A percentile compares a stretch with the other conserved stretches of the same genome.
Conservation (phyloP, 345 rosid genomes). For the Streptanthus diversifolius region DNA sequence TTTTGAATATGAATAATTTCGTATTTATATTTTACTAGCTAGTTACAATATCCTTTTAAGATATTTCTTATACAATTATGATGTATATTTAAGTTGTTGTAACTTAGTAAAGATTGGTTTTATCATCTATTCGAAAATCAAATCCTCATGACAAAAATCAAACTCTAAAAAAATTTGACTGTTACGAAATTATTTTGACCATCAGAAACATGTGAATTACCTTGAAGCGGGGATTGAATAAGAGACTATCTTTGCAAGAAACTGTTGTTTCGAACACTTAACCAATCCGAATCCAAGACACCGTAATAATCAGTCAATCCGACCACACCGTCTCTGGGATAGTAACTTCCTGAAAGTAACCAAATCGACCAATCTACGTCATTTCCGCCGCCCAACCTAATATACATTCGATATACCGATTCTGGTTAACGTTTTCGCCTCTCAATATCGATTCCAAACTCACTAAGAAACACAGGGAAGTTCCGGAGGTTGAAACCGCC, state of each 20-base stretch:
- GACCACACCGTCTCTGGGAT: slow-evolving; percentile 56
- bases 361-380: slow-evolving; percentile 84
- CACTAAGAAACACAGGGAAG: slow-evolving; percentile 60
- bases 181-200: neutral
- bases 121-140: neutral
- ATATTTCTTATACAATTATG: too few relatives aligned
- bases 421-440: slow-evolving; percentile 57
- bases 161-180: neutral
- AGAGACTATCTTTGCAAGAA: slow-evolving; percentile 49
- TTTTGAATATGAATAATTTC: too few relatives aligned
- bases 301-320: slow-evolving; percentile 70
- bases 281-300: slow-evolving; percentile 53
- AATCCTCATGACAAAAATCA: neutral
- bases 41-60: too few relatives aligned
- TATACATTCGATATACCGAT: slow-evolving; percentile 65
- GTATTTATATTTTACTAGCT: too few relatives aligned
- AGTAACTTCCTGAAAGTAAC: slow-evolving; percentile 72
- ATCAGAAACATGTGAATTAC: slow-evolving; percentile 28
- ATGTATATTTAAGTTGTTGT: neutral
- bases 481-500: slow-evolving; percentile 53
- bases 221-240: slow-evolving; percentile 60
- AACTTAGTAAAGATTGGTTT: neutral
- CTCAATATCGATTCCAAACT: slow-evolving; percentile 70
- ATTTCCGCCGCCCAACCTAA: slow-evolving; percentile 63
- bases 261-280: slow-evolving; percentile 39